Percentiles rank a stretch among this genome's conserved stretches.
These are phyloP conservation scores for Fusarium multiceps DNA, from an alignment of 2,329 filamentous ascomycete genomes.

Conservation along the genomic window DNA sequence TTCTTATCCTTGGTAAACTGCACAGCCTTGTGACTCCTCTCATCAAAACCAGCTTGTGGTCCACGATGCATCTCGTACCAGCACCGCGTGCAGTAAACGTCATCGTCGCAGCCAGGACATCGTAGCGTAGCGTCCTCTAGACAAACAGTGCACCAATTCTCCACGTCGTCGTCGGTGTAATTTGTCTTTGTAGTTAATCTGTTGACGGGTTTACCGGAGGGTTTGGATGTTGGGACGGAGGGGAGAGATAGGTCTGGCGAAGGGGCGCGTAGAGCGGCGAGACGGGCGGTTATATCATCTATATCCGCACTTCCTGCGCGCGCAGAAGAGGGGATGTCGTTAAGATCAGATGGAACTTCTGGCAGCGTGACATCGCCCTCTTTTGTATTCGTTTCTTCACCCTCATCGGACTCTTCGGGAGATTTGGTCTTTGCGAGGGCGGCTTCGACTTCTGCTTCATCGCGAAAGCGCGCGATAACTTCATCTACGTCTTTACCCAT, in stretches of 20 bases:
- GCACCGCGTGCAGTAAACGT: slow-evolving; percentile 81
- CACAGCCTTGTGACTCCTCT: slow-evolving; percentile 75
- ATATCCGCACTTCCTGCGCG: slow-evolving; percentile 46
- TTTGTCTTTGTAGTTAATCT: slow-evolving; percentile 54
- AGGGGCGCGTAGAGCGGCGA: slow-evolving; percentile 62
- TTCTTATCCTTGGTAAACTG: slow-evolving; percentile 60
- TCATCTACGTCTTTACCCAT: slow-evolving; percentile 59
- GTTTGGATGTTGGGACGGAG: slow-evolving; percentile 62
- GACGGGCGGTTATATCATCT: slow-evolving; percentile 62
- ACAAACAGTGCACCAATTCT: slow-evolving; percentile 85
- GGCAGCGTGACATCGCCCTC: slow-evolving; percentile 55
- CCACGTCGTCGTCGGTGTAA: slow-evolving; percentile 76
- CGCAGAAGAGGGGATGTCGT: slow-evolving; percentile 49
- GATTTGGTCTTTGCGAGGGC: slow-evolving; percentile 29
- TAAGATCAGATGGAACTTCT: slow-evolving; percentile 58
- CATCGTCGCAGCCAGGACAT: slow-evolving; percentile 77
- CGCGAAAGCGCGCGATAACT: slow-evolving; percentile 59
- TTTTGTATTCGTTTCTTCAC: slow-evolving; percentile 2
- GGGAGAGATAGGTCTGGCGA: slow-evolving; percentile 55
- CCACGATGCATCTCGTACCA: slow-evolving; percentile 85
- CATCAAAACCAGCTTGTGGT: slow-evolving; percentile 75
- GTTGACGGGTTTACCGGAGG: slow-evolving; percentile 55
- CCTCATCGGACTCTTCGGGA: slow-evolving; percentile 13
- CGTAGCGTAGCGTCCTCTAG: slow-evolving; percentile 79
- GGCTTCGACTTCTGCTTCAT: slow-evolving; percentile 57